phyloP scores from a whole-genome alignment of 306 rosid species.

The Ammopiptanthus mongolicus region DNA sequence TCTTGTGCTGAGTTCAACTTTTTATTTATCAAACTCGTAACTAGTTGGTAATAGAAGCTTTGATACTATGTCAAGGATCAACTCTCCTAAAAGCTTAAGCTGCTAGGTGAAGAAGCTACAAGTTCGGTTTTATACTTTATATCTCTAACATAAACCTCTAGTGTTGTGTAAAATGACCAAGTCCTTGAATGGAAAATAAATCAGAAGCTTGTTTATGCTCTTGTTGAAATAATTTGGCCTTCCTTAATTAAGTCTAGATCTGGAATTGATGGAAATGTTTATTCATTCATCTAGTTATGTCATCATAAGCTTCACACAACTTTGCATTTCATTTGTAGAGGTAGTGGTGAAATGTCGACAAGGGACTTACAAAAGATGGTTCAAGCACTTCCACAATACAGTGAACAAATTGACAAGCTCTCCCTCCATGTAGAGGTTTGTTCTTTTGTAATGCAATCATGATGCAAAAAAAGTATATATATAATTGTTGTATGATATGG shows the following conservation, averaged over 20 bases:
- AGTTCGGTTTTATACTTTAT: background rate
- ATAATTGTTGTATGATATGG: background rate
- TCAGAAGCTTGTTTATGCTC: background rate
- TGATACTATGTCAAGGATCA: background rate
- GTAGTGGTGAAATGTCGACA: constrained; percentile 78
- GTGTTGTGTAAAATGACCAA: background rate
- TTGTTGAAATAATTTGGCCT: background rate
- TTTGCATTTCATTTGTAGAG: constrained; percentile 43
- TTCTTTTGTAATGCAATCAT: constrained; percentile 10
- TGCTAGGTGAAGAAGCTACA: constrained; percentile 4
- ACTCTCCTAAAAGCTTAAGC: constrained; percentile 8
- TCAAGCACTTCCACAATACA: constrained; percentile 99
- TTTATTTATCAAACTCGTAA: background rate
- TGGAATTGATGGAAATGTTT: constrained; percentile 1
- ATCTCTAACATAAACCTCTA: background rate
- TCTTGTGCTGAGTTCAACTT: background rate
- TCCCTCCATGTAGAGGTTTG: constrained; percentile 98
- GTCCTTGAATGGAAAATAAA: constrained; percentile 11
- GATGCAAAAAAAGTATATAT: background rate
- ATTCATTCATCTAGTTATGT: constrained; percentile 9
- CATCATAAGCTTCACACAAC: constrained; percentile 5
- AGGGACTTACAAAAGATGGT: constrained; percentile 98
- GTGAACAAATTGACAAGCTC: constrained; percentile 99
- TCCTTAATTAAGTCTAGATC: constrained; percentile 4
- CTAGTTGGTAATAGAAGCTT: background rate